These are phyloP conservation scores for Neocatenulostroma microsporum DNA, from an alignment of 2,329 filamentous ascomycete species.

Conservation along the genomic window DNA sequence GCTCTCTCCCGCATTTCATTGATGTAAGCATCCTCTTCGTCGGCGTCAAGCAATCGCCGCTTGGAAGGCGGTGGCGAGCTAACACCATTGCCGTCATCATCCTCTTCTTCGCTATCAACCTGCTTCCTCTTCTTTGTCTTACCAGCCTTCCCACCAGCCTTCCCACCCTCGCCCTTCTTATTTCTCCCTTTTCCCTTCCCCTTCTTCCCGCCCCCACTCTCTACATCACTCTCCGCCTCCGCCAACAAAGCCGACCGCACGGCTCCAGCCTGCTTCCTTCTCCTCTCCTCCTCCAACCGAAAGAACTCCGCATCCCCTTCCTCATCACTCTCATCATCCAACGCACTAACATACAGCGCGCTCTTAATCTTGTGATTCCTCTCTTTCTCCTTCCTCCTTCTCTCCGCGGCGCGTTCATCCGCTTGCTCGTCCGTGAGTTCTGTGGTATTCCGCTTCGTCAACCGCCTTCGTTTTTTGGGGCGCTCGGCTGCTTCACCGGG, in stretches of 20 bases:
- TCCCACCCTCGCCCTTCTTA: conserved; percentile 16
- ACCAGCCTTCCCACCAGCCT: conserved; percentile 9
- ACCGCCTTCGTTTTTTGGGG: conserved; percentile 54
- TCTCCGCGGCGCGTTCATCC: conserved; percentile 52
- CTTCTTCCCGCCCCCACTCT: conserved; percentile 25
- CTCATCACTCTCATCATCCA: conserved; percentile 82
- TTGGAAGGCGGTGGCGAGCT: too few relatives aligned
- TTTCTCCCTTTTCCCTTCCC: conserved; percentile 15
- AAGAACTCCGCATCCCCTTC: conserved; percentile 71
- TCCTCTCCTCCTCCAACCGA: conserved; percentile 60
- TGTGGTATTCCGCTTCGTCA: conserved; percentile 42
- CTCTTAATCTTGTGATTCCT: conserved; percentile 77
- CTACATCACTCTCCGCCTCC: conserved; percentile 28
- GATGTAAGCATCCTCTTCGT: neutral
- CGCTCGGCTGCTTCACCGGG: conserved; percentile 33
- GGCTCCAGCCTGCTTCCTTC: conserved; percentile 48
- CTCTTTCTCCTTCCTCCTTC: conserved; percentile 63
- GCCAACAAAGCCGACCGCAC: conserved; percentile 44
- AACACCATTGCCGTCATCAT: neutral
- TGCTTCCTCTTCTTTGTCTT: conserved; percentile 14
- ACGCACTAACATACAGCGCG: conserved; percentile 68
- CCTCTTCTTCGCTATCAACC: conserved; percentile 13
- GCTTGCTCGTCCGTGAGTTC: conserved; percentile 57
- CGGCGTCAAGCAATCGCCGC: neutral
- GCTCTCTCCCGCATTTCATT: too few relatives aligned